These are phyloP conservation scores for Alternaria gaisen DNA, from an alignment of 2,329 filamentous ascomycete species.

Conservation along the genomic window DNA sequence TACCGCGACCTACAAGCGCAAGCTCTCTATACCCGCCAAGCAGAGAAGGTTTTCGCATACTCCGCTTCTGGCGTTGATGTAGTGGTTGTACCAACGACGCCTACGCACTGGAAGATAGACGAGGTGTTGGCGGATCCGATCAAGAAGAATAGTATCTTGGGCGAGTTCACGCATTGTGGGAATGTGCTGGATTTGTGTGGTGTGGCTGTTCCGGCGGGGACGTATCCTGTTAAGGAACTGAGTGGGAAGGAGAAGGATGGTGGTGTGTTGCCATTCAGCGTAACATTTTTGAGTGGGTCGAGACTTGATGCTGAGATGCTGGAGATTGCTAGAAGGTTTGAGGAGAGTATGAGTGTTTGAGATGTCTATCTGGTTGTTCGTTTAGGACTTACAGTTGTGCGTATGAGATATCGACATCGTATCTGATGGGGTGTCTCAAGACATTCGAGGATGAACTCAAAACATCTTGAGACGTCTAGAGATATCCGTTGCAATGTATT, in stretches of 20 bases:
- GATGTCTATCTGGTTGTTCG: neutral
- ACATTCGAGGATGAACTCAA: neutral
- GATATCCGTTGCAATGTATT: neutral
- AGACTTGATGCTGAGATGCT: constrained; percentile 53
- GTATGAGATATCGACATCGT: neutral
- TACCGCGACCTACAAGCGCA: constrained; percentile 48
- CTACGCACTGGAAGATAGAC: constrained; percentile 59
- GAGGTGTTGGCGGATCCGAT: constrained; percentile 63
- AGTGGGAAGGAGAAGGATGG: constrained; percentile 35
- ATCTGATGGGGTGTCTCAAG: neutral
- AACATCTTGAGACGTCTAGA: neutral
- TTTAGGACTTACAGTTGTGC: neutral
- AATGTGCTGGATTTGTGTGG: constrained; percentile 66
- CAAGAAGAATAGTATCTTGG: constrained; percentile 59
- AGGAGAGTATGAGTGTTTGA: constrained; percentile 15
- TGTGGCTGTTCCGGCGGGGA: constrained; percentile 59
- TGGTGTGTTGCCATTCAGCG: constrained; percentile 52
- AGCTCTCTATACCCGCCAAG: constrained; percentile 42
- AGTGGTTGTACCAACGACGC: constrained; percentile 63
- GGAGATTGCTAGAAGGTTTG: constrained; percentile 50
- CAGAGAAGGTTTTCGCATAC: constrained; percentile 42
- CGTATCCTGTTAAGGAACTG: constrained; percentile 40
- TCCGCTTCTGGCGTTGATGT: constrained; percentile 40
- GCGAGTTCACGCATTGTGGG: constrained; percentile 66
- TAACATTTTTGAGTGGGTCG: constrained; percentile 51